Evolutionary conservation across 371 early-diverging fungal genomes (phyloP), one percentile per base, ranked within the genome.

Genomic region (Batkoa obscura): DNA sequence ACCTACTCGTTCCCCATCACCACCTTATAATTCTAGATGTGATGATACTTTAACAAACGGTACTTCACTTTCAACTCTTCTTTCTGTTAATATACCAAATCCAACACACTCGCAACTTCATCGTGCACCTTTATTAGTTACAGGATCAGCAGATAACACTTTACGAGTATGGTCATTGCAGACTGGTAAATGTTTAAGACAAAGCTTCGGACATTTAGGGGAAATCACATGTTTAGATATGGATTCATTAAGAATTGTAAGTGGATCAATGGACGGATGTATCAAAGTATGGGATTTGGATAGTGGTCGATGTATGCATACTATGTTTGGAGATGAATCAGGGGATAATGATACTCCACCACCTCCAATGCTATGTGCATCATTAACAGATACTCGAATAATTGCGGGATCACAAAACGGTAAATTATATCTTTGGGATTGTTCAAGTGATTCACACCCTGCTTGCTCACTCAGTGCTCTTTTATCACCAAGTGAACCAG

Each of bases 281-380:
- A 74, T 98, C n/a, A 85, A 87, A 56, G 74, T 97, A 37, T 99
- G 98, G 98, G 94, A 94, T 64, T 68, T 85, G 10, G 86, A 88
- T 50, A 82, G 79, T 37, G 94, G 91, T 6, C 65, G 79, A 23
- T 75, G 79, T 60, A 69, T 90, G 61, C 79, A 86, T 59, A 83
- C 87, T 0, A 66, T 90, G 45, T 69, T 72, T 32, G 81, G 81
- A 3, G 77, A 76, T 33, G 61, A 65, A 41, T 83, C 76, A 0
- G 76, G 88, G 3, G 84, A 93, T 34, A 66, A 64, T 48, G 45
- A 45, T 23, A 3, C 17, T n/a, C 3, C 8, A 15, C 15, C 10
- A 45, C 15, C 45, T 9, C 9, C 48, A 2, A 42, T 55, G n/a
- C 82, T 81, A 32, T 75, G 82, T 48, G 76, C 82, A 45, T 78